Evolutionary conservation across 495 filamentous ascomycete species (phyloP), one percentile per base, ranked within the genome.

Genomic region (Gamarada debralockiae): DNA sequence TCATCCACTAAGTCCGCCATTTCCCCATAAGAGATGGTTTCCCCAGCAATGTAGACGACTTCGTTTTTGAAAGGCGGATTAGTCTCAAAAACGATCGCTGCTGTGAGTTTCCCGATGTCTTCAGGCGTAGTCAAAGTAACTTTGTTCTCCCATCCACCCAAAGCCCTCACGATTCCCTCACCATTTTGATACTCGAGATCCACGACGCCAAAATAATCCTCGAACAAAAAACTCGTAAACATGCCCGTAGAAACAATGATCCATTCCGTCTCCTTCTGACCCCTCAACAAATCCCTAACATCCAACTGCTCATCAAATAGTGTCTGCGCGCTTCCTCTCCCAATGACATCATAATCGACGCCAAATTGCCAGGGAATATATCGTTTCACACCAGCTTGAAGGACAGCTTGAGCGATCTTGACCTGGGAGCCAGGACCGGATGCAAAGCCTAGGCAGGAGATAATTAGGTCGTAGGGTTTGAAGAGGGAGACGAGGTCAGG

Each of bases 331-430:
- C 72, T 75, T 0, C 73, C 78, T 0, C 66, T 59, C 1, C 81
- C 81, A 29, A 86, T 77, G 25, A 67, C 64, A 51, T 81, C 77
- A 59, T 86, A 86, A 57, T 86, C 80, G 2, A 84, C 72, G 8
- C 83, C 83, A 63, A 81, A 85, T 62, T 88, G 82, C 82, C 83
- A 85, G 2, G 83, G 81, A 13, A 84, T 63, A 55, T 75, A 85
- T 7, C 74, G 59, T 13, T 50, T 41, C 0, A 73, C 64, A 1
- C 66, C 62, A 0, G 79, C 79, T 9, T 54, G 51, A 3, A 86
- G 64, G 0, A 73, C 77, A 0, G 81, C 81, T 2, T 31, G 56
- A 0, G 77, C 66, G 23, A 83, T 50, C 43, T 79, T 80, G 0
- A 70, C 22, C 59, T 82, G 74, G 2, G 71, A 76, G 0, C 79